A percentile compares a stretch with the other conserved stretches of the same genome.
Evolutionary conservation across 2,329 filamentous ascomycete genomes (phyloP).

Genomic region (Exophiala phaeomuriformis): DNA sequence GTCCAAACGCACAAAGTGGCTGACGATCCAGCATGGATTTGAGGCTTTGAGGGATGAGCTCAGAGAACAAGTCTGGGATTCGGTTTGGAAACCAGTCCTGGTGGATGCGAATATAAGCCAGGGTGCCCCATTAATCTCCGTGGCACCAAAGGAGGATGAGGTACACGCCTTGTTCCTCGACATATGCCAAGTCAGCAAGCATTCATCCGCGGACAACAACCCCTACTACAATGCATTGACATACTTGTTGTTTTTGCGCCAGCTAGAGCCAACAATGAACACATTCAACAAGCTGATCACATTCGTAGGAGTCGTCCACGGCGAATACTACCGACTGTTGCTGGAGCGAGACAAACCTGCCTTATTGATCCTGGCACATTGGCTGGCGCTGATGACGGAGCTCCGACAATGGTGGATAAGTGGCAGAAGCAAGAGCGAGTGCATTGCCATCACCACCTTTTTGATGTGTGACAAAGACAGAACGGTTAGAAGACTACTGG

Average conservation of each 20-base stretch:
- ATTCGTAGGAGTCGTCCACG: slow-evolving; percentile 9
- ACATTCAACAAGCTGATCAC: slow-evolving; percentile 16
- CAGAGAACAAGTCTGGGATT: slow-evolving; percentile 6
- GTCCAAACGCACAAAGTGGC: slow-evolving; percentile 6
- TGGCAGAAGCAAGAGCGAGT: slow-evolving; percentile 9
- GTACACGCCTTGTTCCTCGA: slow-evolving; percentile 10
- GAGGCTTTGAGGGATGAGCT: slow-evolving; percentile 1
- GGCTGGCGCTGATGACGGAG: slow-evolving; percentile 15
- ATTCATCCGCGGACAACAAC: slow-evolving; percentile 5
- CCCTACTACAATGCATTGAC: slow-evolving; percentile 11
- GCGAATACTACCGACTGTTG: slow-evolving; percentile 7
- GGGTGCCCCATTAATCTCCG: neutral
- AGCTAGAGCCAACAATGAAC: slow-evolving; percentile 7
- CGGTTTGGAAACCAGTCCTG: slow-evolving; percentile 13
- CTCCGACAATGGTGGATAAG: slow-evolving; percentile 19
- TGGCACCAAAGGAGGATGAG: slow-evolving; percentile 1
- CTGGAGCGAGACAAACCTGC: slow-evolving; percentile 10
- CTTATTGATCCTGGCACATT: slow-evolving; percentile 18
- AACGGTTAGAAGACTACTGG: slow-evolving; percentile 6
- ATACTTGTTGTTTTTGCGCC: slow-evolving; percentile 9
- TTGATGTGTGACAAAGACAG: slow-evolving; percentile 12
- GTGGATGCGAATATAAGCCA: slow-evolving; percentile 6
- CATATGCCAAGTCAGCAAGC: slow-evolving; percentile 3
- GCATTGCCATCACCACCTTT: slow-evolving; percentile 9
- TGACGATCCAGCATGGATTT: slow-evolving; percentile 9